Conservation (phyloP, 2,329 filamentous ascomycete genomes). For the Pseudogymnoascus sp. region DNA sequence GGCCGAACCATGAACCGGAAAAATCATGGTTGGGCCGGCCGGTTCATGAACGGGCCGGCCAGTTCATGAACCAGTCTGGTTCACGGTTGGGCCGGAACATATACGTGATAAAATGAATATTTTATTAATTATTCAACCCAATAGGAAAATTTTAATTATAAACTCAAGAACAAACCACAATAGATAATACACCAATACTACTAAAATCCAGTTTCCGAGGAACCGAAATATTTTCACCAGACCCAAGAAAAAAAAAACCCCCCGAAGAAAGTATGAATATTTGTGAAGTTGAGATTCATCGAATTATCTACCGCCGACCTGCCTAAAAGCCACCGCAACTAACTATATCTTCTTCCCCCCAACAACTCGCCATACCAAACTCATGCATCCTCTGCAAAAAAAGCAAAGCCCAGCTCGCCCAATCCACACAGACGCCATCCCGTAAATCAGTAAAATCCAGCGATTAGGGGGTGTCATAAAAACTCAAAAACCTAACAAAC, state of each 20-base stretch:
- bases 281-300: slow-evolving; percentile 3
- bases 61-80: too few species aligned
- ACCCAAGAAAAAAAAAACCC: neutral
- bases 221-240: neutral
- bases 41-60: too few species aligned
- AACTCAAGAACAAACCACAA: neutral
- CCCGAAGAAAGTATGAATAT: neutral
- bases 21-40: too few species aligned
- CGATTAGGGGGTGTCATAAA: slow-evolving; percentile 7
- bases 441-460: slow-evolving; percentile 6
- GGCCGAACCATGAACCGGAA: too few species aligned
- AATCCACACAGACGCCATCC: slow-evolving; percentile 1
- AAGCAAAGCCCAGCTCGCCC: slow-evolving; percentile 5
- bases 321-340: neutral
- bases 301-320: neutral
- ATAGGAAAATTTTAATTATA: neutral
- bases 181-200: neutral
- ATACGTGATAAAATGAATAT: neutral
- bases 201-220: neutral
- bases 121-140: neutral
- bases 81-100: too few species aligned
- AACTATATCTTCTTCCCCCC: neutral
- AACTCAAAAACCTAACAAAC: slow-evolving; percentile 2
- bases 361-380: neutral
- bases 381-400: neutral